Evolutionary conservation across 495 filamentous ascomycete species (phyloP).

Genomic region (Pseudomonodictys pantanalensis): DNA sequence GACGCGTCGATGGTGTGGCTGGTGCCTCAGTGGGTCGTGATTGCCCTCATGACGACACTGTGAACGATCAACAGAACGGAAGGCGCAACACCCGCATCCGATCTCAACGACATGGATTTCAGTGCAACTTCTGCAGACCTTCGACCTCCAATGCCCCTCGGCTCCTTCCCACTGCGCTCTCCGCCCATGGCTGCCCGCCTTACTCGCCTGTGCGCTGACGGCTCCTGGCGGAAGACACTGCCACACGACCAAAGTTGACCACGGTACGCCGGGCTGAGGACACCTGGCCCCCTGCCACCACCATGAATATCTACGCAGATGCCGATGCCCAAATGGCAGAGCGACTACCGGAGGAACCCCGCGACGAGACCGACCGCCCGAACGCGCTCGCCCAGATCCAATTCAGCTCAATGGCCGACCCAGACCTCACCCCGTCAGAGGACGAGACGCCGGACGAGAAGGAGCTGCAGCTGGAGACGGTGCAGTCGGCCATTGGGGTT

Average conservation of each 20-base stretch:
- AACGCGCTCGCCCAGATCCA: constrained; percentile 31
- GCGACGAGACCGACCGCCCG: background rate
- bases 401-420: constrained; percentile 24
- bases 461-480: constrained; percentile 48
- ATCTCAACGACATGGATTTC: too few species aligned
- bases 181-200: background rate
- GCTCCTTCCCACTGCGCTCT: background rate
- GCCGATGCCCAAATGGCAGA: constrained; percentile 6
- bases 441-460: constrained; percentile 30
- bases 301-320: background rate
- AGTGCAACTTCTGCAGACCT: background rate
- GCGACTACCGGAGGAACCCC: background rate
- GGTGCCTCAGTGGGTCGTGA: too few species aligned
- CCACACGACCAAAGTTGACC: background rate
- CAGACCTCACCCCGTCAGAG: constrained; percentile 31
- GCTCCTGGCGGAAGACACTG: background rate
- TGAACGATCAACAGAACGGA: too few species aligned
- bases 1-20: too few species aligned
- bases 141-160: background rate
- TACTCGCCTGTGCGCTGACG: background rate
- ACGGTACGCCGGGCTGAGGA: too few species aligned
- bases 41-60: too few species aligned
- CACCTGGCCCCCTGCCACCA: background rate
- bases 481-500: constrained; percentile 66
- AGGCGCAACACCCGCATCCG: too few species aligned